A percentile compares a stretch with the other conserved stretches of the same genome.
Evolutionary conservation across 768 basidiomycete genomes (phyloP).

Genomic region (Serendipita sp.): DNA sequence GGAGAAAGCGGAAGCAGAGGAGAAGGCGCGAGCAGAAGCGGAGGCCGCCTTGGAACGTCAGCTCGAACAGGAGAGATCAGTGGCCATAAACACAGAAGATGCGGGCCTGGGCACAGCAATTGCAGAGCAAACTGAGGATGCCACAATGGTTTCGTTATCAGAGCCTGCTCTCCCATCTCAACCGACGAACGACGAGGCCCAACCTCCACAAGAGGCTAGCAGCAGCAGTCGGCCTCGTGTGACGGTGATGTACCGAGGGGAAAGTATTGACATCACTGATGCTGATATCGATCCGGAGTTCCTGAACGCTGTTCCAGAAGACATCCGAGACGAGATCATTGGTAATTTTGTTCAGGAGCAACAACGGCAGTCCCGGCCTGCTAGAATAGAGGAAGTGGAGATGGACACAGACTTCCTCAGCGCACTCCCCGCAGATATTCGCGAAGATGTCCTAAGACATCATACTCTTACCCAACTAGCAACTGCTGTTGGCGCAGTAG

Average conservation of each 20-base stretch:
- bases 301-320: constrained; percentile 91
- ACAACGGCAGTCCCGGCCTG: constrained; percentile 25
- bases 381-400: constrained; percentile 52
- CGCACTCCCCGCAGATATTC: constrained; percentile 87
- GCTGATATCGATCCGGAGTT: constrained; percentile 98
- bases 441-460: constrained; percentile 92
- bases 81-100: constrained; percentile 11
- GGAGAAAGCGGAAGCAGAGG: constrained; percentile 28
- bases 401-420: constrained; percentile 93
- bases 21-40: constrained; percentile 26
- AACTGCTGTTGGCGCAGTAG: constrained; percentile 31
- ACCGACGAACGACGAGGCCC: constrained; percentile 13
- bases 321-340: constrained; percentile 95
- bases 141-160: constrained; percentile 13
- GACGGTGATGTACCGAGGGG: constrained; percentile 83
- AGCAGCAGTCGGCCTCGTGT: constrained; percentile 30
- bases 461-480: constrained; percentile 66
- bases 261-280: constrained; percentile 89
- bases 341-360: constrained; percentile 91
- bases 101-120: constrained; percentile 9
- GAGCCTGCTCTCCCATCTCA: constrained; percentile 14
- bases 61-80: constrained; percentile 11
- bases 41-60: constrained; percentile 10
- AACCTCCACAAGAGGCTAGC: constrained; percentile 26
- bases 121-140: constrained; percentile 10